phyloP scores from a whole-genome alignment of 73 alveolate genomes.

The Paramecium caudatum region DNA sequence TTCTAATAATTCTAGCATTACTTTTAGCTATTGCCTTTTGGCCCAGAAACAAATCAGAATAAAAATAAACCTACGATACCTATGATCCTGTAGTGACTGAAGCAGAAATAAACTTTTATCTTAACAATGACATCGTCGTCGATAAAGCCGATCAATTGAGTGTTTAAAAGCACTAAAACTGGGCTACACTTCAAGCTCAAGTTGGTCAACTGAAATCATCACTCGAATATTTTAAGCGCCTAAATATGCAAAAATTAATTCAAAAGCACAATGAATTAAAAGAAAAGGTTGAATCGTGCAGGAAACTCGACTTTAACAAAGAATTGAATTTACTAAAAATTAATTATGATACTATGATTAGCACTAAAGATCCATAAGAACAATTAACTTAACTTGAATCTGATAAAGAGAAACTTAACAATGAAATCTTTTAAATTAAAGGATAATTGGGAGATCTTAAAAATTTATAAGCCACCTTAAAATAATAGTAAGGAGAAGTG shows the following conservation, averaged over 20 bases:
- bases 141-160: neutral
- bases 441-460: neutral
- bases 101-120: neutral
- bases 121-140: neutral
- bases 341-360: neutral
- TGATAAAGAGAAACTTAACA: neutral
- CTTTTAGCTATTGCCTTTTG: neutral
- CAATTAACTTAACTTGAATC: neutral
- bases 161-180: neutral
- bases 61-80: neutral
- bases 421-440: neutral
- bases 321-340: slow-evolving; percentile 12
- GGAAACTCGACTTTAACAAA: neutral
- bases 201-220: neutral
- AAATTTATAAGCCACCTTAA: neutral
- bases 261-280: neutral
- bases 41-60: neutral
- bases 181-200: slow-evolving; percentile 8
- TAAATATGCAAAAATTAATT: neutral
- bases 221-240: slow-evolving; percentile 17
- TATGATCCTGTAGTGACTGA: slow-evolving; percentile 37
- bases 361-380: neutral
- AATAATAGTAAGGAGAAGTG: neutral
- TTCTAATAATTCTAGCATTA: neutral
- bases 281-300: neutral